Base-by-base conservation (phyloP, 2,329 filamentous ascomycete genomes). In the Aspergillus piperis region DNA sequence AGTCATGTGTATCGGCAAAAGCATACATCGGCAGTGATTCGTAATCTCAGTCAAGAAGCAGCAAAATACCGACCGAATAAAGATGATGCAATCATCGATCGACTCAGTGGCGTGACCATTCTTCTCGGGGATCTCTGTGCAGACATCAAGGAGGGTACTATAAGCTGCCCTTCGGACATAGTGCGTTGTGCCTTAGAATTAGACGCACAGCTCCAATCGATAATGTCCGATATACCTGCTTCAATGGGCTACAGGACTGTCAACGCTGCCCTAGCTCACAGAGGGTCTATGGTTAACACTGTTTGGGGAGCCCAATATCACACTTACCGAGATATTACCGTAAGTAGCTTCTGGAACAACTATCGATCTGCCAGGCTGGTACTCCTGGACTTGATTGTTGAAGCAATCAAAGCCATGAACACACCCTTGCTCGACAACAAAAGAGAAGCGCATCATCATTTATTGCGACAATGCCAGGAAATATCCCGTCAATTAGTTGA, bases 321-420 rank as follows among this genome's bases (percentile, higher is more conserved):
- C 17, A 48, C 13, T 11, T 57, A 57, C 11, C 5, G 39, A 8
- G 36, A 49, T 11, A n/a, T 49, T 8, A 57, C 41, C 8, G 32
- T 49, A 7, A 57, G 54, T 15, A 39, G 54, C 42, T 36, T 32
- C 10, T 57, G 54, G 54, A 57, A 57, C 17, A 48, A 57, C 21
- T 57, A 57, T 17, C 54, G 54, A 21, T 57, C 54, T 21, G 42
- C 54, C 3, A 41, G 27, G 5, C 25, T 57, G 15, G 44, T 57
- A 8, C 25, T 57, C 21, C 54, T 36, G n/a, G 54, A 57, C 6
- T 32, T 48, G 19, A 57, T 57, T 8, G 44, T 57, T 17, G 10
- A 48, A 13, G 42, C 54, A 11, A 19, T 21, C 25, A 38, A n/a
- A 4, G 23, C 32, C 19, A 19, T 39, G 10, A 15, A 8, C 3